Evolutionary conservation across 2,329 filamentous ascomycete genomes (phyloP).

Genomic region (Zasmidium cellare): DNA sequence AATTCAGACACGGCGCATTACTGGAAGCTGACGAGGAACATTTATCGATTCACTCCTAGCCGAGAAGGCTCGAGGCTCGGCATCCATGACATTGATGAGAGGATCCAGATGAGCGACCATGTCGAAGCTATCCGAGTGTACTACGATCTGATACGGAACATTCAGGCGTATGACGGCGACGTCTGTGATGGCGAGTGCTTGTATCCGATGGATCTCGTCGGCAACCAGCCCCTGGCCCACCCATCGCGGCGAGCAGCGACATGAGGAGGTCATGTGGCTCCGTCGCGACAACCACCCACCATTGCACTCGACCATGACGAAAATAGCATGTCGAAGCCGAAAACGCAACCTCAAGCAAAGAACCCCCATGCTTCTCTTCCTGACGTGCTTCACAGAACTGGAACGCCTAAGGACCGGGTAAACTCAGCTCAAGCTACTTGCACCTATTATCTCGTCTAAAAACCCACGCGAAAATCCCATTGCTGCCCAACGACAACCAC

Average conservation of each 20-base stretch:
- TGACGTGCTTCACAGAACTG: neutral
- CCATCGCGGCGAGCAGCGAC: no score
- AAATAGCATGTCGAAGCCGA: no score
- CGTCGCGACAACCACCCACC: no score
- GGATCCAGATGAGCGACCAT: slow-evolving; percentile 44
- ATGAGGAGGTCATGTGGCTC: no score
- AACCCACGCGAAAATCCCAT: neutral
- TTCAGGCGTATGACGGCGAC: slow-evolving; percentile 7
- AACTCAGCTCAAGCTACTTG: neutral
- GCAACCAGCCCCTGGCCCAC: no score
- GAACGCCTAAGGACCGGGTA: neutral
- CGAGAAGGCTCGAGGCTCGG: slow-evolving; percentile 46
- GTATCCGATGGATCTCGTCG: neutral
- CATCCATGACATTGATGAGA: slow-evolving; percentile 55
- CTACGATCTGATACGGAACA: slow-evolving; percentile 30
- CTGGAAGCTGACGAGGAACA: slow-evolving; percentile 54
- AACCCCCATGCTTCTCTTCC: no score
- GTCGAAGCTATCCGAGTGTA: slow-evolving; percentile 45
- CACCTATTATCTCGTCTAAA: no score
- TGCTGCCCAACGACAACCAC: slow-evolving; percentile 2
- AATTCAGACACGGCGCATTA: slow-evolving; percentile 57
- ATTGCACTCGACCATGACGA: no score
- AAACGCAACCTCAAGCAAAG: no score
- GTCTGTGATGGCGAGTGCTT: slow-evolving; percentile 2
- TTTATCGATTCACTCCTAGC: slow-evolving; percentile 54